Base-by-base conservation (phyloP, 805 yeast species). In the Saccharomycopsis fermentans region DNA sequence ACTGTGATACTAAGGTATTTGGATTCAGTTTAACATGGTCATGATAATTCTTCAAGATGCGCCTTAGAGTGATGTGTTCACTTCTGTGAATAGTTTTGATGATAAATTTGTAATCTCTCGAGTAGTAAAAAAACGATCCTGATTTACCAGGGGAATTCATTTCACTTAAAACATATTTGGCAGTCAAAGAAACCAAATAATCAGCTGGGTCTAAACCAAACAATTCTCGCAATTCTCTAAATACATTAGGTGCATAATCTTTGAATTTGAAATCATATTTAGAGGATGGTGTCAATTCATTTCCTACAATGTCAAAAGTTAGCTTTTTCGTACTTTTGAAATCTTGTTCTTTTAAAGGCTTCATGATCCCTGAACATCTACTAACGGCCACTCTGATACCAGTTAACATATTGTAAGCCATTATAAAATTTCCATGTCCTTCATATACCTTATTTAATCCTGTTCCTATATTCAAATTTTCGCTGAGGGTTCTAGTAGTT, bases 181-280 rank as follows among this genome's bases (percentile, higher is more conserved):
- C 92, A 0, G 98, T 92, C 64, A 94, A 77, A 0, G 97, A 89
- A 65, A 92, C 84, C 58, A 94, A 76, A 70, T 95, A 94, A 70
- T 95, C 99, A 0, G 97, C 98, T 2, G 96, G 96, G 67, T 94
- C 98, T 32, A 94, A 77, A 14, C 91, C 90, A 73, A 95, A 94
- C 48, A 82, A 67, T 5, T 81, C 74, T 57, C 99, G 76, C 58
- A 94, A 73, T 64, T 89, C 96, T 50, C 98, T 76, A 70, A 94
- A 94, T 3, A 94, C 97, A 70, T 86, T 89, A 0, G 99, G 99
- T 21, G 90, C 80, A 72, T 94, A 94, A 70, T 94, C 99, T 73
- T 94, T 94, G 71, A 94, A 94, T 70, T 92, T 92, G 77, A 94
- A 94, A 64, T 91, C 97, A 72, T 91, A 91, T 69, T 87, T 90